Conservation (phyloP, 129 eudicot genomes). For the Solidago caesia region DNA sequence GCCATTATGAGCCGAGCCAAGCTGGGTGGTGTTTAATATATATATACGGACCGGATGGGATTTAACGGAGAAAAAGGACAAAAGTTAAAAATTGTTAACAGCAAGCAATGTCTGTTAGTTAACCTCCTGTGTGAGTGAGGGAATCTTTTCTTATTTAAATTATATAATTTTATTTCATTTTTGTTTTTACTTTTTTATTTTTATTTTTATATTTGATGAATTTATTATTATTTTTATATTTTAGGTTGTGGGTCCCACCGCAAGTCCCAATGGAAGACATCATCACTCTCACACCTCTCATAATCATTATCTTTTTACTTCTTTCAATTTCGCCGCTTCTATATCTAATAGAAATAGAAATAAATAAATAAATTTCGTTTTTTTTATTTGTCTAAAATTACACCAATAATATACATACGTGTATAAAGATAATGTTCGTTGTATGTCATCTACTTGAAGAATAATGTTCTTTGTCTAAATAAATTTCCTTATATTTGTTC, state of each 20-base stretch:
- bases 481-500: too few relatives aligned
- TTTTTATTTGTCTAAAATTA: too few relatives aligned
- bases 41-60: constrained; percentile 2
- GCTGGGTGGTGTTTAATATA: not conserved
- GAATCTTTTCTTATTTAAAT: constrained; percentile 12
- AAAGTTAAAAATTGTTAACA: constrained; percentile 24
- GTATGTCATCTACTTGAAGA: too few relatives aligned
- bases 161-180: not conserved
- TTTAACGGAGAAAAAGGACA: constrained; percentile 28
- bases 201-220: not conserved
- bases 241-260: constrained; percentile 23
- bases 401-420: too few relatives aligned
- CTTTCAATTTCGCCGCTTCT: constrained; percentile 28
- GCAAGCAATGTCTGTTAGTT: constrained; percentile 32
- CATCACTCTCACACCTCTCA: constrained; percentile 36
- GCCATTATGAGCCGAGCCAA: constrained; percentile 2
- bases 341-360: not conserved
- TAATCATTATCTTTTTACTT: constrained; percentile 15
- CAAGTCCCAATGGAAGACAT: constrained; percentile 31
- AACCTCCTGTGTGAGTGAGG: constrained; percentile 18
- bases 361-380: too few relatives aligned
- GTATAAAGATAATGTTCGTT: too few relatives aligned
- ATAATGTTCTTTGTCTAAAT: too few relatives aligned
- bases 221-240: not conserved
- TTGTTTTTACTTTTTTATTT: not conserved